Conservation (phyloP, 768 basidiomycete genomes). For the Hortiboletus campestris region DNA sequence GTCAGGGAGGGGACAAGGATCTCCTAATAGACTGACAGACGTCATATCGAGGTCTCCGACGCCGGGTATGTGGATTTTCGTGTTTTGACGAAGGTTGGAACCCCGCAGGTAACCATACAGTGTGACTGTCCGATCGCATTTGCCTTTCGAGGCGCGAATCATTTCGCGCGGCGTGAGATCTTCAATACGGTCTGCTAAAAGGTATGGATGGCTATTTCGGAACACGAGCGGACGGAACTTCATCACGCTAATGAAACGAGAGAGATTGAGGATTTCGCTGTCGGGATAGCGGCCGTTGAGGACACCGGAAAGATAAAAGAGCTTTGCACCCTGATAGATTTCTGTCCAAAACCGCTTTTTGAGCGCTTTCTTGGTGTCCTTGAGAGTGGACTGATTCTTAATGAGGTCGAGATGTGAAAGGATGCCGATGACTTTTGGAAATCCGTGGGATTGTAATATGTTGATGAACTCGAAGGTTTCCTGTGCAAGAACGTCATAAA, state of each 20-base stretch:
- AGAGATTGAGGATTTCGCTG: slow-evolving; percentile 92
- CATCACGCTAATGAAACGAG: slow-evolving; percentile 95
- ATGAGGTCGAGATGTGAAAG: slow-evolving; percentile 97
- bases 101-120: slow-evolving; percentile 95
- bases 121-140: slow-evolving; percentile 91
- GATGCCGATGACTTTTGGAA: slow-evolving; percentile 97
- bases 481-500: slow-evolving; percentile 39
- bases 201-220: slow-evolving; percentile 91
- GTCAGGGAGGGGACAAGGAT: slow-evolving; percentile 94
- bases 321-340: slow-evolving; percentile 97
- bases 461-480: slow-evolving; percentile 99
- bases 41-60: slow-evolving; percentile 85
- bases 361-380: slow-evolving; percentile 86
- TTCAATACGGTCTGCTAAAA: slow-evolving; percentile 92
- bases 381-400: slow-evolving; percentile 84
- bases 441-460: slow-evolving; percentile 93
- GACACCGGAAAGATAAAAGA: slow-evolving; percentile 96
- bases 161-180: slow-evolving; percentile 90
- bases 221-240: slow-evolving; percentile 98
- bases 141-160: slow-evolving; percentile 74
- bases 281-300: slow-evolving; percentile 98
- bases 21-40: slow-evolving; percentile 72
- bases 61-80: slow-evolving; percentile 90
- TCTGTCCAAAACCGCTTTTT: slow-evolving; percentile 99
- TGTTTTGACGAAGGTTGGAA: slow-evolving; percentile 73